phyloP scores from a whole-genome alignment of 148 eudicot genomes.

The Vaccinium darrowii region DNA sequence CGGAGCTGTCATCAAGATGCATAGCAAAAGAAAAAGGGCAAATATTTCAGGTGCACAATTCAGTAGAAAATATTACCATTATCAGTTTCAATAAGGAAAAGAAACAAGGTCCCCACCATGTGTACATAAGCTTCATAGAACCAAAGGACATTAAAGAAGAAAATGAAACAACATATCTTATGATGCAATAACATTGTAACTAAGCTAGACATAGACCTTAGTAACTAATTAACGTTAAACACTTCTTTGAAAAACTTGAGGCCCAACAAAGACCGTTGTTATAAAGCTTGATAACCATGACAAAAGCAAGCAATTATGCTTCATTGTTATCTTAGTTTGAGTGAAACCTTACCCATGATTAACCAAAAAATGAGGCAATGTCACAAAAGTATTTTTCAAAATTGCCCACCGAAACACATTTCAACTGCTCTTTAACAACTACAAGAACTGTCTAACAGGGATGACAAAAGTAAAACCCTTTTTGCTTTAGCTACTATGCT shows the following conservation, averaged over 20 bases:
- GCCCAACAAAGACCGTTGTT: background rate
- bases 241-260: background rate
- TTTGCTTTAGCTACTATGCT: too few species aligned
- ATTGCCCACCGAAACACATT: too few species aligned
- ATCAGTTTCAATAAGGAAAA: background rate
- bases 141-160: background rate
- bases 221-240: background rate
- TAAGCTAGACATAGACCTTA: background rate
- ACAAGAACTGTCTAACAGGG: too few species aligned
- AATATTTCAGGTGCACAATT: background rate
- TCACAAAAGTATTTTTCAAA: too few species aligned
- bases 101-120: background rate
- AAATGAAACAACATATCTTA: background rate
- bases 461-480: too few species aligned
- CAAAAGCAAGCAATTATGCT: background rate
- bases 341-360: background rate
- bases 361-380: too few species aligned
- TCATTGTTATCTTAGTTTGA: background rate
- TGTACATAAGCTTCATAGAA: background rate
- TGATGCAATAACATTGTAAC: background rate
- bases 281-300: background rate
- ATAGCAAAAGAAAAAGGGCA: background rate
- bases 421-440: too few species aligned
- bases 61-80: background rate
- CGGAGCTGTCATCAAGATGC: conserved; percentile 49